These are phyloP conservation scores for Globisporangium lucens DNA, from an alignment of 352 stramenopile genomes.

Conservation along the genomic window DNA sequence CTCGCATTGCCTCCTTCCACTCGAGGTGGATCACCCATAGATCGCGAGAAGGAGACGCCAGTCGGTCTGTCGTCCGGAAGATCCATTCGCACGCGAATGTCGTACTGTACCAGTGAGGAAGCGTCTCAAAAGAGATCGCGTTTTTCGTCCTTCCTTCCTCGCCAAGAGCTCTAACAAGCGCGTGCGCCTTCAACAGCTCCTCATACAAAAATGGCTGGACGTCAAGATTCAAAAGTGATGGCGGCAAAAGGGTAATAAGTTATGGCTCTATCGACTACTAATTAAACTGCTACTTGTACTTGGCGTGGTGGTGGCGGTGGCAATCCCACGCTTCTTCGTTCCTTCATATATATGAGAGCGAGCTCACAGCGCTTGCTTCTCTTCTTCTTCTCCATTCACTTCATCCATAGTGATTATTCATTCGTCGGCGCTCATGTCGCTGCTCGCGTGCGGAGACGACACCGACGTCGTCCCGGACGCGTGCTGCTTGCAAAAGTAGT, in stretches of 20 bases:
- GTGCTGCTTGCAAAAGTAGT: constrained; percentile 74
- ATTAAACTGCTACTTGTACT: neutral
- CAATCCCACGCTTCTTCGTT: neutral
- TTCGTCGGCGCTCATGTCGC: constrained; percentile 4
- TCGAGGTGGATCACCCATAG: neutral
- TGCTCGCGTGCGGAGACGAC: neutral
- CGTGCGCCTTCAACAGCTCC: neutral
- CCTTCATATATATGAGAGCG: neutral
- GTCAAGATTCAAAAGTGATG: neutral
- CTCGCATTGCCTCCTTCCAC: neutral
- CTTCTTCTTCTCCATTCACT: neutral
- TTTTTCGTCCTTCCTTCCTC: neutral
- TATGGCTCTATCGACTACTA: constrained; percentile 1
- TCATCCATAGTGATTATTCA: neutral
- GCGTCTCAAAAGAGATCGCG: neutral
- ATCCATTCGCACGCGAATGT: neutral
- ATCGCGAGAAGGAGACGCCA: neutral
- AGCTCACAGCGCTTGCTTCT: neutral
- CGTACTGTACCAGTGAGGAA: neutral
- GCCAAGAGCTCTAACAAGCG: neutral
- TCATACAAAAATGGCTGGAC: neutral
- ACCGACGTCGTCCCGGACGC: neutral
- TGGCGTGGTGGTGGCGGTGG: neutral
- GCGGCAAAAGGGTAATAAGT: constrained; percentile 4
- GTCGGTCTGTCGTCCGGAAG: neutral